Conservation (phyloP, 1,284 basidiomycete species). For the Singerocomus inundabilis region DNA sequence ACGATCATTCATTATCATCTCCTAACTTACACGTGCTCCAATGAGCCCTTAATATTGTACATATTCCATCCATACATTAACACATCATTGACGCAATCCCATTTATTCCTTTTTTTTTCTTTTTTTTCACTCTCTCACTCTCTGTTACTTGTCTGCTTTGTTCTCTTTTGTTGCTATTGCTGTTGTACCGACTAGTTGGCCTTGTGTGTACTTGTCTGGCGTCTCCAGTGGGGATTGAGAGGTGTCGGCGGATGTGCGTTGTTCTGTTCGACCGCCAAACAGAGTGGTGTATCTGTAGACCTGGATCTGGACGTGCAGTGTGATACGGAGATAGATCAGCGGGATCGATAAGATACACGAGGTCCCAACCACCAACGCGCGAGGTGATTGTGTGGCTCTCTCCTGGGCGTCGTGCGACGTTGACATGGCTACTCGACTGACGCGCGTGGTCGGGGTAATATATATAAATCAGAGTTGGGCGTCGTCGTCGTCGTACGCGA, state of each 20-base stretch:
- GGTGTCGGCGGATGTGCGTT: too few relatives aligned
- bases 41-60: conserved; percentile 37
- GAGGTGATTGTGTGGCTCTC: too few relatives aligned
- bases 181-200: conserved; percentile 32
- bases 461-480: too few relatives aligned
- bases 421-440: too few relatives aligned
- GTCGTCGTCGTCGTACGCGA: conserved; percentile 17
- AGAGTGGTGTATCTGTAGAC: conserved; percentile 9
- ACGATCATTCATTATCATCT: conserved; percentile 38
- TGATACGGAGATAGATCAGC: conserved; percentile 23
- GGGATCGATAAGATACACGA: conserved; percentile 34
- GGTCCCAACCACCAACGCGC: too few relatives aligned
- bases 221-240: conserved; percentile 20
- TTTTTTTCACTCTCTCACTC: too few relatives aligned
- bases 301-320: conserved; percentile 23
- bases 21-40: conserved; percentile 35
- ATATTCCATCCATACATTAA: conserved; percentile 36
- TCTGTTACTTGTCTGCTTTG: too few relatives aligned
- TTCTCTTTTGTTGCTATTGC: too few relatives aligned
- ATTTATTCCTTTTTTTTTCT: conserved; percentile 12
- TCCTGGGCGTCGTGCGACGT: too few relatives aligned
- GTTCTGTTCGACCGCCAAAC: too few relatives aligned
- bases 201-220: conserved; percentile 31
- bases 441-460: too few relatives aligned
- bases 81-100: conserved; percentile 32